Evolutionary conservation across 768 basidiomycete genomes (phyloP).

Genomic region (Rhodotorula babjevae): DNA sequence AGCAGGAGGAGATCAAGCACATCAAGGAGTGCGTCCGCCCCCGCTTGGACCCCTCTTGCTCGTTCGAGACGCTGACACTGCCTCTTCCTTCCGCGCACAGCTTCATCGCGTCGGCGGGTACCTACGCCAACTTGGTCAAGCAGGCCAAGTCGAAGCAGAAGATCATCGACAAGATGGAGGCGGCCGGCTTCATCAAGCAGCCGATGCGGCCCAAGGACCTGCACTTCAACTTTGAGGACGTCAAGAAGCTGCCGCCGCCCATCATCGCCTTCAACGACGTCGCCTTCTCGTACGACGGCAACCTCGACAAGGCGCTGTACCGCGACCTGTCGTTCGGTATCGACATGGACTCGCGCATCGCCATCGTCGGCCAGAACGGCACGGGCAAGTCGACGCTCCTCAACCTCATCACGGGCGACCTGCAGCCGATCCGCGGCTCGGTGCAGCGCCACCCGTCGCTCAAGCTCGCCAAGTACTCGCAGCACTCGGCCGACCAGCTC

Average conservation of each 20-base stretch:
- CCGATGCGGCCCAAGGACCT: conserved; percentile 68
- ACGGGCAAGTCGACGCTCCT: conserved; percentile 89
- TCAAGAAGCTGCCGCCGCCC: conserved; percentile 86
- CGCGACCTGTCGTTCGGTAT: conserved; percentile 90
- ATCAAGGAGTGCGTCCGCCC: conserved; percentile 76
- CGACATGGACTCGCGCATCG: conserved; percentile 92
- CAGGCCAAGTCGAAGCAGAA: conserved; percentile 99
- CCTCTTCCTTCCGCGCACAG: conserved; percentile 48
- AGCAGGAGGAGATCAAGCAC: conserved; percentile 93
- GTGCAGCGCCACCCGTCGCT: conserved; percentile 80
- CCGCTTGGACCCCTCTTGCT: neutral
- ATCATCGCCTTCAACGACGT: conserved; percentile 94
- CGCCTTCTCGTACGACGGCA: conserved; percentile 91
- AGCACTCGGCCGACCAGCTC: conserved; percentile 96
- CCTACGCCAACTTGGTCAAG: conserved; percentile 96
- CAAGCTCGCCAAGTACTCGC: conserved; percentile 93
- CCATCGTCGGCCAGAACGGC: conserved; percentile 94
- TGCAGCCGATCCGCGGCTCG: conserved; percentile 78
- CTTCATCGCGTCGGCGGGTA: conserved; percentile 99
- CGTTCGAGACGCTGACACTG: neutral
- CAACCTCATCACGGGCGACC: conserved; percentile 75
- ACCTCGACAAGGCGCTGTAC: conserved; percentile 82
- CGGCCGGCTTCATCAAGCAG: conserved; percentile 91
- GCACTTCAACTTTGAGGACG: conserved; percentile 93
- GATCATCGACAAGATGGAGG: conserved; percentile 99